Base-by-base conservation (phyloP, 2,329 filamentous ascomycete species). In the Xylaria sp. region DNA sequence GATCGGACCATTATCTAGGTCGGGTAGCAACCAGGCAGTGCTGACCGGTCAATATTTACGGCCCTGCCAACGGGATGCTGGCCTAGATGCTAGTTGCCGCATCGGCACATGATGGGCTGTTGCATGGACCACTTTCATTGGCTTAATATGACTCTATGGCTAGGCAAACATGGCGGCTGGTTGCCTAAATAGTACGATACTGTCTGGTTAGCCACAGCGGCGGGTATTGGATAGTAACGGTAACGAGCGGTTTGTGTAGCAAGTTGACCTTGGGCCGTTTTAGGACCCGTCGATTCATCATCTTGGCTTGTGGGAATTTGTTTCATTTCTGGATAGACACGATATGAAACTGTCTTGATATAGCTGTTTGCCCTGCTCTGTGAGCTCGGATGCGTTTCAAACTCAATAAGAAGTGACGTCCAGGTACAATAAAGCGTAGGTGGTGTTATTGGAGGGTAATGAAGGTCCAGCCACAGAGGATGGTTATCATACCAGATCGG, bases 81-180 rank as follows among this genome's bases (percentile, higher is more conserved):
- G 25, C 4, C 31, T 13, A 6, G 56, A 20, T 34, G 52, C 31
- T 31, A 18, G 28, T 31, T 44, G 50, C 59, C 37, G 34, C 37
- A 46, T 55, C 13, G 37, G 50, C 50, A 54, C 50, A 55, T 55
- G 6, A 25, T 63, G 37, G 50, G 13, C 8, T 63, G 60, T 64
- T 64, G 18, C 20, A 39, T 41, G 18, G 28, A 15, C 25, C n/a
- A 50, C 18, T 50, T 44, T 28, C 0, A 18, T 46, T 25, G 18
- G 20, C n/a, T 15, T 28, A 28, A 28, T 28, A 58, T 46, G 57
- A 60, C 57, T 39, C 31, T 62, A 50, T 31, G 20, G 59, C 31
- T 15, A 52, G 59, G 46, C 59, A 62, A 25, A 28, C 58, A 62
- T 15, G 46, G 31, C 28, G 18, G 7, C n/a, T 56, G 55, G 23